phyloP scores from a whole-genome alignment of 495 filamentous ascomycete genomes.

The Penicillium coprophilum region DNA sequence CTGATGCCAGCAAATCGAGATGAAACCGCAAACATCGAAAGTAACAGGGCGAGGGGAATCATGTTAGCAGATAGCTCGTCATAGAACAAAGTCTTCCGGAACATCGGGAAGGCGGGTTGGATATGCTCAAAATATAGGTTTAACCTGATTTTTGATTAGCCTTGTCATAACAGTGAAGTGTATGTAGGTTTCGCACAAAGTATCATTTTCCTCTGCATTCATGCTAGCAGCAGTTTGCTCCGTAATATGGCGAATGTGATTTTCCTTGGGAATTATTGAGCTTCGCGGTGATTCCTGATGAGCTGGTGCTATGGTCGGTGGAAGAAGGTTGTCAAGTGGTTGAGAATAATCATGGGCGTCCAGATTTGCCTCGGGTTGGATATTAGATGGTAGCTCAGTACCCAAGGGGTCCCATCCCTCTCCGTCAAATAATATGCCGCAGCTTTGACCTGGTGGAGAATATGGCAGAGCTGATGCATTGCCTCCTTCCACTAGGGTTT shows the following conservation, averaged over 20 bases:
- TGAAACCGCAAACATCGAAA: background rate
- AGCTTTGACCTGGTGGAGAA: background rate
- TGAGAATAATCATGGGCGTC: background rate
- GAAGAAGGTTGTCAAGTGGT: background rate
- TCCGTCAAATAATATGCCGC: background rate
- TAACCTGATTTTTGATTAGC: background rate
- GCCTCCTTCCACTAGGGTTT: background rate
- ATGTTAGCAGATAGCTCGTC: background rate
- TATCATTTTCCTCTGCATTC: background rate
- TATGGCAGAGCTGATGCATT: background rate
- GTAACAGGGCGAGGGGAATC: background rate
- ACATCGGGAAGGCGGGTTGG: background rate
- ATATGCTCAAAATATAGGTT: background rate
- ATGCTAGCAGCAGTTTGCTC: background rate
- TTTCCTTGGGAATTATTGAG: background rate
- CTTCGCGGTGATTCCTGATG: background rate
- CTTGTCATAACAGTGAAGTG: background rate
- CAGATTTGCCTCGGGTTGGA: background rate
- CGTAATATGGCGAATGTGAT: background rate
- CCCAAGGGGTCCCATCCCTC: background rate
- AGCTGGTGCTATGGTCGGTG: background rate
- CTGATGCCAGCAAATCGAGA: background rate
- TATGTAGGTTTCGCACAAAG: background rate
- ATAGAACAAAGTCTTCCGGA: background rate
- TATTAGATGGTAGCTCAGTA: background rate